A percentile compares a stretch with the other conserved stretches of the same genome.
Evolutionary conservation across 352 stramenopile species (phyloP).

Genomic region (Phytophthora citricola): DNA sequence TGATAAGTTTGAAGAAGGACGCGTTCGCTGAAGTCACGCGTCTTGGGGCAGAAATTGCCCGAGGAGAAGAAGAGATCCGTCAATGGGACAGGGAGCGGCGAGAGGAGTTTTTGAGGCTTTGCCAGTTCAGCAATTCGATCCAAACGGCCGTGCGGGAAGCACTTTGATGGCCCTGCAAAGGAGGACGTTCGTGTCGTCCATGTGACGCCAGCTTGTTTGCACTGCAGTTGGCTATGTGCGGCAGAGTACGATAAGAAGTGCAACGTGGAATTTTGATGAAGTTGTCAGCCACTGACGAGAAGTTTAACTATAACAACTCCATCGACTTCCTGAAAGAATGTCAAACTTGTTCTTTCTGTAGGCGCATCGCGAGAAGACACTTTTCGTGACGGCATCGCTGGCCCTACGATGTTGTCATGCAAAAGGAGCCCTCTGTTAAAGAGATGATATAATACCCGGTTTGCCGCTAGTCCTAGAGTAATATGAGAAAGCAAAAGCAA

Average conservation of each 20-base stretch:
- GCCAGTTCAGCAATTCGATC: constrained; percentile 62
- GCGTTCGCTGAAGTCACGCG: constrained; percentile 60
- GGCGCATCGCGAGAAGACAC: too few species aligned
- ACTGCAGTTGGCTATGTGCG: constrained; percentile 10
- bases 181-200: constrained; percentile 1
- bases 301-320: constrained; percentile 1
- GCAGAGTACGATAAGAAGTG: constrained; percentile 17
- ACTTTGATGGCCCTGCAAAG: constrained; percentile 7
- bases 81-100: constrained; percentile 56
- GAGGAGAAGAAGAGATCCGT: constrained; percentile 44
- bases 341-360: too few species aligned
- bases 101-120: constrained; percentile 53
- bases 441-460: constrained; percentile 2
- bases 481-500: not conserved
- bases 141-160: constrained; percentile 47
- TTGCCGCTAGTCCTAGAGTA: not conserved
- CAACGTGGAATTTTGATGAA: constrained; percentile 12
- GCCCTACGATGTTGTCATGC: constrained; percentile 16
- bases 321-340: not conserved
- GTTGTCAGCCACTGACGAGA: constrained; percentile 3
- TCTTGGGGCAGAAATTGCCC: constrained; percentile 55
- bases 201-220: constrained; percentile 15
- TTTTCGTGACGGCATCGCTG: too few species aligned
- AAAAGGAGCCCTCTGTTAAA: constrained; percentile 10
- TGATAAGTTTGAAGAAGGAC: constrained; percentile 58